A percentile compares a stretch with the other conserved stretches of the same genome.
Evolutionary conservation across 1,284 basidiomycete genomes (phyloP).

Genomic region (Somion occarium): DNA sequence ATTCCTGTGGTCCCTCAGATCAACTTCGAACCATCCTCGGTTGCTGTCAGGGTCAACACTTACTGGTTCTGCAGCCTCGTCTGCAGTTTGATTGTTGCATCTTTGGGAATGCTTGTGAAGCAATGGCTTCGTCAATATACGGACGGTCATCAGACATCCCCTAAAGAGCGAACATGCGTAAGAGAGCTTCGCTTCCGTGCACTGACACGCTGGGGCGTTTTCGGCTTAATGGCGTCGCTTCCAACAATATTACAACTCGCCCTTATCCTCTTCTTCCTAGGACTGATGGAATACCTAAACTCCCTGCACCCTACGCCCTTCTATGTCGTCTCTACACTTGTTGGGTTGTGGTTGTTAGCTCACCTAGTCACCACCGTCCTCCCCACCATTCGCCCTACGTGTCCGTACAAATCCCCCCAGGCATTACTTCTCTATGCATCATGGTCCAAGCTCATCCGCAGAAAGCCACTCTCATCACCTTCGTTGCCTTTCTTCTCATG

Average conservation of each 20-base stretch:
- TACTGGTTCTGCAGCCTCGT: slow-evolving; percentile 20
- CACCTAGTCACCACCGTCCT: slow-evolving; percentile 8
- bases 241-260: slow-evolving; percentile 8
- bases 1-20: slow-evolving; percentile 1
- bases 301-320: slow-evolving; percentile 1
- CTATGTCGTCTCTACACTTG: background rate
- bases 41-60: slow-evolving; percentile 14
- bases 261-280: slow-evolving; percentile 8
- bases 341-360: background rate
- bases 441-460: background rate
- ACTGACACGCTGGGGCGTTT: slow-evolving; percentile 8
- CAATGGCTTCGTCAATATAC: slow-evolving; percentile 10
- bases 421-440: background rate
- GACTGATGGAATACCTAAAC: slow-evolving; percentile 8
- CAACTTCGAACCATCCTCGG: slow-evolving; percentile 5
- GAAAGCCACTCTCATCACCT: background rate
- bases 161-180: slow-evolving; percentile 6
- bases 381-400: slow-evolving; percentile 5
- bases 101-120: slow-evolving; percentile 13
- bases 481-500: background rate
- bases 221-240: background rate
- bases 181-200: slow-evolving; percentile 7
- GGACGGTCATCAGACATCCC: background rate
- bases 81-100: slow-evolving; percentile 15
- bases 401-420: slow-evolving; percentile 13